Percentiles rank a stretch among this genome's conserved stretches.
Evolutionary conservation across 2,329 filamentous ascomycete species (phyloP).

Genomic region (Pestalotiopsis fici): DNA sequence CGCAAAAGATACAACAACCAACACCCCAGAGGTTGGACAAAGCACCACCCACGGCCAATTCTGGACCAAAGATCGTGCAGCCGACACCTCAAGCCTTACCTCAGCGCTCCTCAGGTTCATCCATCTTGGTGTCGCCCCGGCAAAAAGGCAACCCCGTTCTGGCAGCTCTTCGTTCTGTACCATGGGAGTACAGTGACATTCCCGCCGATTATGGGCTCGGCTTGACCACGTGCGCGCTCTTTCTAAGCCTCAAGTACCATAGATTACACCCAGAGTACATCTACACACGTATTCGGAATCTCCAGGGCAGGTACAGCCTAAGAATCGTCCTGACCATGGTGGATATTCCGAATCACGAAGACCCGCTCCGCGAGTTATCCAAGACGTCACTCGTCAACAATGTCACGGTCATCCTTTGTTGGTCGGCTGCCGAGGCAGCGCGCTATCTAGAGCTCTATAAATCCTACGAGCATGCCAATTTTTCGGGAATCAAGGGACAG

Average conservation of each 20-base stretch:
- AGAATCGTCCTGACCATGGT: conserved; percentile 89
- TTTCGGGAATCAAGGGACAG: conserved; percentile 80
- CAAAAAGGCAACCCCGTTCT: conserved; percentile 96
- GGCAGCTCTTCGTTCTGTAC: conserved; percentile 75
- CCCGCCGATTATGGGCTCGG: conserved; percentile 91
- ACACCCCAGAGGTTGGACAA: conserved; percentile 43
- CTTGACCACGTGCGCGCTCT: conserved; percentile 84
- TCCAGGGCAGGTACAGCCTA: conserved; percentile 84
- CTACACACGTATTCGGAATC: conserved; percentile 83
- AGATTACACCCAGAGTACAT: conserved; percentile 97
- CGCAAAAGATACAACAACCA: conserved; percentile 45
- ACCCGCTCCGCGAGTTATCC: conserved; percentile 82
- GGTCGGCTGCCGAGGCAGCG: conserved; percentile 90
- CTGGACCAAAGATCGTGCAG: conserved; percentile 68
- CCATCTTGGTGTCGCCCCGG: conserved; percentile 85
- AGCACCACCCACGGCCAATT: conserved; percentile 40
- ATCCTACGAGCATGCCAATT: conserved; percentile 81
- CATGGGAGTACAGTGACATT: conserved; percentile 99
- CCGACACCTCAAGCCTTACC: conserved; percentile 86
- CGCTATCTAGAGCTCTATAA: conserved; percentile 96
- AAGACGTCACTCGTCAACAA: conserved; percentile 94
- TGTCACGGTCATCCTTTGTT: conserved; percentile 88
- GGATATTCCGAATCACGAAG: conserved; percentile 93
- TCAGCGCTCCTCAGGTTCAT: conserved; percentile 63
- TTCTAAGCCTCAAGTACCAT: conserved; percentile 95